A percentile compares a stretch with the other conserved stretches of the same genome.
Evolutionary conservation across 2,329 filamentous ascomycete genomes (phyloP).

Genomic region (Bipolaris zeicola): DNA sequence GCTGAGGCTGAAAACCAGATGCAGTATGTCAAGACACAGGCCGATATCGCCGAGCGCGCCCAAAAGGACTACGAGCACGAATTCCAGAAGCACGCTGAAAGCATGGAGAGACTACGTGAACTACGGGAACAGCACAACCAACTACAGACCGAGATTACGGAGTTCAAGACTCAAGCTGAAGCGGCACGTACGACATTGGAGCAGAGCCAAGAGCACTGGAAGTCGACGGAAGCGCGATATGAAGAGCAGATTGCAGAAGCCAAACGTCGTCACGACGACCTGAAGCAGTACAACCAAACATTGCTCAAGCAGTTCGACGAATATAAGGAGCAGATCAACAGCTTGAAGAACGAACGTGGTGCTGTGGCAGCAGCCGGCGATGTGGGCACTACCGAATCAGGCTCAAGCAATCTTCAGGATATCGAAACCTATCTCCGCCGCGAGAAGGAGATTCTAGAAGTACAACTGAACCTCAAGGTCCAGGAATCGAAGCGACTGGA

Average conservation of each 20-base stretch:
- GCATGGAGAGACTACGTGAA: slow-evolving; percentile 81
- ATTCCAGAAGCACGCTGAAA: slow-evolving; percentile 91
- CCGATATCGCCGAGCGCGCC: slow-evolving; percentile 88
- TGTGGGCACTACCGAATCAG: slow-evolving; percentile 58
- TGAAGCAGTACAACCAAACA: slow-evolving; percentile 86
- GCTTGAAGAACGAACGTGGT: slow-evolving; percentile 76
- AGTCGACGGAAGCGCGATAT: slow-evolving; percentile 77
- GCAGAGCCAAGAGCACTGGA: slow-evolving; percentile 87
- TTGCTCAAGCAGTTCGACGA: slow-evolving; percentile 88
- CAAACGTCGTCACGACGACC: slow-evolving; percentile 78
- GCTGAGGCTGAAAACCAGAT: slow-evolving; percentile 84
- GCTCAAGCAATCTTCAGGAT: slow-evolving; percentile 80
- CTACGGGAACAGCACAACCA: slow-evolving; percentile 81
- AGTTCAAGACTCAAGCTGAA: slow-evolving; percentile 79
- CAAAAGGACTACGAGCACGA: slow-evolving; percentile 96
- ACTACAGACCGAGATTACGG: slow-evolving; percentile 77
- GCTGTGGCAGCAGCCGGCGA: slow-evolving; percentile 57
- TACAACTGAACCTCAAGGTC: slow-evolving; percentile 88
- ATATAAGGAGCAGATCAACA: slow-evolving; percentile 77
- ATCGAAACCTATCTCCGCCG: slow-evolving; percentile 88
- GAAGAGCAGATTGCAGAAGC: slow-evolving; percentile 84
- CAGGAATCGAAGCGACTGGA: slow-evolving; percentile 88
- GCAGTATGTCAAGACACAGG: slow-evolving; percentile 89
- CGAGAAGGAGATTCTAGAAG: slow-evolving; percentile 97
- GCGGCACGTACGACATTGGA: slow-evolving; percentile 78